Base-by-base conservation (phyloP, 2,329 filamentous ascomycete genomes). In the Penicillium psychrosexuale region DNA sequence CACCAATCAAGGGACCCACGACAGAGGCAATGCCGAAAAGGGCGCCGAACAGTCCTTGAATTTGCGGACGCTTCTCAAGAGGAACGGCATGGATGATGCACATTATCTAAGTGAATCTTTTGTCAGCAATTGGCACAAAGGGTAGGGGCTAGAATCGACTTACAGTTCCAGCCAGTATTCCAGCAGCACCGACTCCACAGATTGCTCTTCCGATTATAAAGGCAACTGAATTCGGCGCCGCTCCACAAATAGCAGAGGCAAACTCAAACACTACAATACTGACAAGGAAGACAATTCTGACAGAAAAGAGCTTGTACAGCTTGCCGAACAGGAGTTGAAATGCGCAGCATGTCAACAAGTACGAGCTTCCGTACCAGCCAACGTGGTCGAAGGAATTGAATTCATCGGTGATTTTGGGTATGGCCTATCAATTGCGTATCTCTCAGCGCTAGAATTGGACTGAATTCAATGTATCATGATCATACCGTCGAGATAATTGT, bases 361-460 rank as follows among this genome's bases (percentile, higher is more conserved):
- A 68, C 9, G 82, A 78, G 34, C 81, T 82, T 12, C 80, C 82
- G 66, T 86, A 86, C 84, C 84, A 86, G 51, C 82, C 83, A 55
- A 86, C 82, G 57, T 86, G 84, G 2, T 79, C 78, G 3, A 56
- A 36, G 7, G 44, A 53, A 19, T 63, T 30, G 51, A 63, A 65
- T 22, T 63, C 37, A 4, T 54, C 45, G 4, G 62, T 63, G 40
- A 65, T 65, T 17, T 39, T 27, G 1, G 62, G 62, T 22, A 63
- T 60, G 3, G 62, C 62, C 40, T 43, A 4, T 43, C 8, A 28
- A 43, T 28, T 43, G 5, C 2, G 9, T 4, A 28, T 1, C 28
- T 4, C 0, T 30, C 28, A 43, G 40, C 24, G 1, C 24, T 43
- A 30, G 9, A 43, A 42, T 4, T 42, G 8, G 4, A 7, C 38